A percentile compares a stretch with the other conserved stretches of the same genome.
These are phyloP conservation scores for Zygoascus flipseniorum DNA, from an alignment of 805 yeast genomes.

Conservation along the genomic window DNA sequence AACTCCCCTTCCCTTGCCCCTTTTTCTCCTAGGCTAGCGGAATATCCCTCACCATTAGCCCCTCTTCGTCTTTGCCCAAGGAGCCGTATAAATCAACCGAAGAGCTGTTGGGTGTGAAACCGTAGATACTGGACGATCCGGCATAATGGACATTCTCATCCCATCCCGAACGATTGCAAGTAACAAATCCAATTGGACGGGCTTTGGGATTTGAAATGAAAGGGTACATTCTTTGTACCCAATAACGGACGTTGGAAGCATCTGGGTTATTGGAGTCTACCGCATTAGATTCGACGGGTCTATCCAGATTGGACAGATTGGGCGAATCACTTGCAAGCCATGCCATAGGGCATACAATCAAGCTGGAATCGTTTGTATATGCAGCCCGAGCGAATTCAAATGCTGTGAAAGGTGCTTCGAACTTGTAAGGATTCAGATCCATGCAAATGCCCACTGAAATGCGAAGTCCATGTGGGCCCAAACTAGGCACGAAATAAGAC, in stretches of 20 bases:
- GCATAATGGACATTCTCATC: constrained; percentile 41
- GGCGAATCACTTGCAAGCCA: constrained; percentile 46
- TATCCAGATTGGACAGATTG: constrained; percentile 2
- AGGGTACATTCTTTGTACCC: constrained; percentile 67
- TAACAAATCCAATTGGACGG: constrained; percentile 33
- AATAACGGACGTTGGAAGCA: constrained; percentile 51
- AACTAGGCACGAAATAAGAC: not conserved
- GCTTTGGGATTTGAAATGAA: constrained; percentile 33
- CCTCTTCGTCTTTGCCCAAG: constrained; percentile 15
- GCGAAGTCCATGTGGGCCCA: constrained; percentile 20
- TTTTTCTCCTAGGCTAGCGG: too few relatives aligned
- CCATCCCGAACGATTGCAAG: constrained; percentile 71
- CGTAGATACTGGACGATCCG: constrained; percentile 34
- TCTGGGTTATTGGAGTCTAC: constrained; percentile 32
- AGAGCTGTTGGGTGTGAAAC: constrained; percentile 30
- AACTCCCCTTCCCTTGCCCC: too few relatives aligned
- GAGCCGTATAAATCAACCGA: constrained; percentile 22
- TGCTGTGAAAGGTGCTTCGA: constrained; percentile 65
- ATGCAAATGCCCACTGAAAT: constrained; percentile 80
- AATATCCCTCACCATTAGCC: constrained; percentile 3
- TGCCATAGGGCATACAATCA: constrained; percentile 76
- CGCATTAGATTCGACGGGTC: constrained; percentile 1
- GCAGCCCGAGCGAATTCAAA: constrained; percentile 64
- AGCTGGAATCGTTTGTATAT: constrained; percentile 36
- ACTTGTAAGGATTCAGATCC: constrained; percentile 86